Conservation (phyloP, 805 yeast species). For the Saturnispora mendoncae region DNA sequence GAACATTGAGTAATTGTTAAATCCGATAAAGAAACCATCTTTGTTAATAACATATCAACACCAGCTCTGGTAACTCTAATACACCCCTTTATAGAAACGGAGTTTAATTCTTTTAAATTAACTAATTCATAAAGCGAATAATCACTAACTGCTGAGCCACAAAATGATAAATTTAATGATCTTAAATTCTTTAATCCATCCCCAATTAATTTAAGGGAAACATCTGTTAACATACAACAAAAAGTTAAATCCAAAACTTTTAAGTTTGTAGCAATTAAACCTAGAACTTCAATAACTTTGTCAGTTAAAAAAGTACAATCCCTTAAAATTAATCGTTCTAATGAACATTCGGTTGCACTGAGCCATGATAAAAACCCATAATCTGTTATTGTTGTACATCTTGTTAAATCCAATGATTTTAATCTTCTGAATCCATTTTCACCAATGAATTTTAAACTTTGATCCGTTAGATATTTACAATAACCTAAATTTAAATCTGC, state of each 20-base stretch:
- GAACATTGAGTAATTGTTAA: slow-evolving; percentile 66
- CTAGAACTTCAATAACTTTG: slow-evolving; percentile 50
- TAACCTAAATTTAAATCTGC: slow-evolving; percentile 53
- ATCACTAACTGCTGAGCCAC: slow-evolving; percentile 76
- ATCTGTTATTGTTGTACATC: slow-evolving; percentile 75
- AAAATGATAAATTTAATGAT: slow-evolving; percentile 54
- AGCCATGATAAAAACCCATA: slow-evolving; percentile 64
- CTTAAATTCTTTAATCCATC: slow-evolving; percentile 53
- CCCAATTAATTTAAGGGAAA: slow-evolving; percentile 56
- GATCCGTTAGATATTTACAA: slow-evolving; percentile 68
- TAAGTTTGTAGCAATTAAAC: slow-evolving; percentile 51
- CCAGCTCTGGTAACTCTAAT: slow-evolving; percentile 72
- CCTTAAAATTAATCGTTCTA: slow-evolving; percentile 45
- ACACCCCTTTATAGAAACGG: slow-evolving; percentile 56
- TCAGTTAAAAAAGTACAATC: slow-evolving; percentile 73
- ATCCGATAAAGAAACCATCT: slow-evolving; percentile 41
- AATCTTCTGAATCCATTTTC: slow-evolving; percentile 42
- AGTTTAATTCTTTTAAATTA: slow-evolving; percentile 40
- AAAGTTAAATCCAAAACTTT: slow-evolving; percentile 55
- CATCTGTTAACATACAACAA: slow-evolving; percentile 68
- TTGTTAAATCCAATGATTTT: slow-evolving; percentile 50
- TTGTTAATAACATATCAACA: slow-evolving; percentile 55
- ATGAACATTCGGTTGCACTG: slow-evolving; percentile 42
- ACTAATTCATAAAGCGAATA: slow-evolving; percentile 55
- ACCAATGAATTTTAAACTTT: slow-evolving; percentile 55